Evolutionary conservation across 306 rosid species (phyloP), one percentile per base, ranked within the genome.

Genomic region (Cucumis melo): DNA sequence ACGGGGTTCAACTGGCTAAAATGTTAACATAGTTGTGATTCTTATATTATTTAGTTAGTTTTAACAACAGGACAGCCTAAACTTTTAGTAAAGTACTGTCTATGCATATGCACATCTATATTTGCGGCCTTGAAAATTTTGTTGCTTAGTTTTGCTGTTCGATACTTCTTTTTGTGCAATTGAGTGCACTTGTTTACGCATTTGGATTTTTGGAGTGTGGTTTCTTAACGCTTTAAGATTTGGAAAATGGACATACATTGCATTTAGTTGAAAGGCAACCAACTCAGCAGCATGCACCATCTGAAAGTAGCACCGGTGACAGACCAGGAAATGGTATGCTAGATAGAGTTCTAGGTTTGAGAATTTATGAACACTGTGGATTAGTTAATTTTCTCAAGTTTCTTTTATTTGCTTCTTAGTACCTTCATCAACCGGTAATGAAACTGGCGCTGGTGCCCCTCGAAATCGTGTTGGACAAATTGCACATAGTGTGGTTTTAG

Each of bases 401-500:
- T 42, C 48, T 80, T 72, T 41, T 68, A 57, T 80, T 81, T 81
- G 42, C 41, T 21, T 29, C 62, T 50, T 32, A 73, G 41, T 78
- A 23, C 51, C 58, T 64, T 53, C 60, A n/a, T 54, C 63, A 60
- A 82, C 84, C 86, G 96, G 88, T 74, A 90, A 84, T 74, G 98
- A 95, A 73, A 82, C 83, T 21, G 82, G 75, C 80, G 63, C 85
- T 34, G 93, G 92, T 58, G 82, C 82, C 66, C 89, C 89, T 76
- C 93, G 92, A 60, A 85, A 81, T 61, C 98, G 93, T 59, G 80
- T 87, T 56, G 99, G 97, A 54, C 98, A 92, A 81, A 86, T 95
- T 80, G 89, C 99, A 72, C 99, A 95, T 80, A 95, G 98, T 82
- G 96, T 95, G 66, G 98, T 95, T 85, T 90, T 95, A 11, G 99